Evolutionary conservation across 1,284 basidiomycete species (phyloP).

Genomic region (Leccinum angustisporum): DNA sequence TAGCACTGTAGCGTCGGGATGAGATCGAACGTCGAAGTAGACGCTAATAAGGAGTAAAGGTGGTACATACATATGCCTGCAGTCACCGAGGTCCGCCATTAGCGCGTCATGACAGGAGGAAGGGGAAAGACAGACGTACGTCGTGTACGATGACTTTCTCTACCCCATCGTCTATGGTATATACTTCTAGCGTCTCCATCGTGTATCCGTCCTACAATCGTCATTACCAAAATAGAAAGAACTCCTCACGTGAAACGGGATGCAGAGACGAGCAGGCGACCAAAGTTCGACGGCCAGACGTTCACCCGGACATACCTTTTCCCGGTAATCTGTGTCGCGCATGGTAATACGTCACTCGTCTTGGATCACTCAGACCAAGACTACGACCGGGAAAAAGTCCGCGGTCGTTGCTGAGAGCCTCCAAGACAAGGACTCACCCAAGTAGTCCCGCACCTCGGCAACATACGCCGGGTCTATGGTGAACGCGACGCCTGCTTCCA

Average conservation of each 20-base stretch:
- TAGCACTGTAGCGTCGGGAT: conserved; percentile 44
- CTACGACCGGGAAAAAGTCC: neutral
- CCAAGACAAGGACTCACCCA: conserved; percentile 50
- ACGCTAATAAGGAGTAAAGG: neutral
- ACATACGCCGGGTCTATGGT: conserved; percentile 78
- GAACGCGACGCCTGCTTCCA: conserved; percentile 65
- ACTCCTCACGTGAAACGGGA: neutral
- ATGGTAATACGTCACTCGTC: neutral
- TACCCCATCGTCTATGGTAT: conserved; percentile 45
- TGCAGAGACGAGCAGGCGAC: neutral
- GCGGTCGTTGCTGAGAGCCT: neutral
- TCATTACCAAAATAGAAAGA: neutral
- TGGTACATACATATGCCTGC: conserved; percentile 23
- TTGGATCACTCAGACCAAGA: neutral
- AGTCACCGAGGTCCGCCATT: neutral
- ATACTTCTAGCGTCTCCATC: conserved; percentile 49
- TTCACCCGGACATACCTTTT: conserved; percentile 57
- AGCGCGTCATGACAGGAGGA: too few relatives aligned
- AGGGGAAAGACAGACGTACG: conserved; percentile 26
- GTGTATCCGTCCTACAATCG: conserved; percentile 55
- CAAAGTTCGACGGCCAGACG: neutral
- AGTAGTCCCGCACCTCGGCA: conserved; percentile 74
- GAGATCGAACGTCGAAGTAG: neutral
- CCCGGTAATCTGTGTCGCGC: conserved; percentile 60
- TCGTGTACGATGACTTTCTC: conserved; percentile 46